Conservation (phyloP, 2,329 filamentous ascomycete species). For the Ophiosphaerella korrae region DNA sequence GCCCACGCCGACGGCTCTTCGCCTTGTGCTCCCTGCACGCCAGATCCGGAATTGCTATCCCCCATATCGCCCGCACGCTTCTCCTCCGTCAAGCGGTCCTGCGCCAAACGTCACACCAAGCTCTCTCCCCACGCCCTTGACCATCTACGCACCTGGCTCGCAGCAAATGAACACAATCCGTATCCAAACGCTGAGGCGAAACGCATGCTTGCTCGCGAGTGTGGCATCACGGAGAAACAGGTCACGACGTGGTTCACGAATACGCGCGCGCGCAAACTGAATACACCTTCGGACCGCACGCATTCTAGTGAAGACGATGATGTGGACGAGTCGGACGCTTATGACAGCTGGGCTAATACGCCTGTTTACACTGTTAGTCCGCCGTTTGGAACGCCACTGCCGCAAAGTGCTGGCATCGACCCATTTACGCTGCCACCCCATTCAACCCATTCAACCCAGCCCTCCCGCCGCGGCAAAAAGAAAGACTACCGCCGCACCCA, state of each 20-base stretch:
- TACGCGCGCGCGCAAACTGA: conserved; percentile 35
- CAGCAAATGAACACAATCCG: conserved; percentile 34
- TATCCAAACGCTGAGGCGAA: conserved; percentile 41
- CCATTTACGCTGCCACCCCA: conserved; percentile 3
- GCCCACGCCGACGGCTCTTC: conserved; percentile 19
- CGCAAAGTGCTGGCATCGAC: too few relatives aligned
- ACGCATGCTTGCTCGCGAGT: conserved; percentile 32
- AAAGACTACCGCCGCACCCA: conserved; percentile 39
- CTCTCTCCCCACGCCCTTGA: conserved; percentile 36
- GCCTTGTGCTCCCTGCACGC: conserved; percentile 20
- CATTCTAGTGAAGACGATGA: conserved; percentile 26
- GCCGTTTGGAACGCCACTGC: conserved; percentile 1
- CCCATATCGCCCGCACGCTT: conserved; percentile 11
- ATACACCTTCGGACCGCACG: conserved; percentile 14
- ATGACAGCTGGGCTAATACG: conserved; percentile 14
- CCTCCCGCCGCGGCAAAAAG: conserved; percentile 43
- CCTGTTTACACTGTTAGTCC: conserved; percentile 10
- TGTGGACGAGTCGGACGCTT: conserved; percentile 12
- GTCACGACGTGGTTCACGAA: conserved; percentile 46
- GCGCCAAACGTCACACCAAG: conserved; percentile 34
- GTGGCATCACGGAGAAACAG: conserved; percentile 43
- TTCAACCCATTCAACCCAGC: conserved; percentile 2
- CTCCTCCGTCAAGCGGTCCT: conserved; percentile 32
- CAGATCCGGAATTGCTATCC: conserved; percentile 9
- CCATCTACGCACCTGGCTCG: conserved; percentile 37